Evolutionary conservation across 1,284 basidiomycete species (phyloP).

Genomic region (Nidula niveotomentosa): DNA sequence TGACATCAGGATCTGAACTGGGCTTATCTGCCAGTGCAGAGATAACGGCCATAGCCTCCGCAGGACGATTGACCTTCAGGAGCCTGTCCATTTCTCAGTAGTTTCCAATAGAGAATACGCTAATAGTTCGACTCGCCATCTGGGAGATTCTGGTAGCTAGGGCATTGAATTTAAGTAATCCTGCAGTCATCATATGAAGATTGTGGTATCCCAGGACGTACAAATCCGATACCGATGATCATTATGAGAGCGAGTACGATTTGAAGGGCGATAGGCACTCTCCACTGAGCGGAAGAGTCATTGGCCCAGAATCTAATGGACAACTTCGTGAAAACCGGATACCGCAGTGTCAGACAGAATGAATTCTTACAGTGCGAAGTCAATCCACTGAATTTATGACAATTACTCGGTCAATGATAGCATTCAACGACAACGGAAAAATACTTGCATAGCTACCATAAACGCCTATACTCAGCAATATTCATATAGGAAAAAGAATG

Average conservation of each 20-base stretch:
- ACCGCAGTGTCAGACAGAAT: background rate
- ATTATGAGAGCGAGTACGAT: constrained; percentile 63
- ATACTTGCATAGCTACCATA: too few relatives aligned
- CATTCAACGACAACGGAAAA: too few relatives aligned
- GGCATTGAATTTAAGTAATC: background rate
- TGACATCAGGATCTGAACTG: constrained; percentile 48
- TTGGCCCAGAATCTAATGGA: constrained; percentile 45
- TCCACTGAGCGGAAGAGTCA: constrained; percentile 61
- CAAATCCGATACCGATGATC: constrained; percentile 53
- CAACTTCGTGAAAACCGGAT: background rate
- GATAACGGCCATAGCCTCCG: constrained; percentile 65
- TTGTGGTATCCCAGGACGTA: constrained; percentile 26
- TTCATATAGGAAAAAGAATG: too few relatives aligned
- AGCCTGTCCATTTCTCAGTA: constrained; percentile 33
- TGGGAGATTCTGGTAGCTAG: constrained; percentile 69
- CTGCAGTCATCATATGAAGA: background rate
- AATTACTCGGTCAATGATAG: too few relatives aligned
- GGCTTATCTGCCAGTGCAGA: constrained; percentile 60
- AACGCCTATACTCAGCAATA: too few relatives aligned
- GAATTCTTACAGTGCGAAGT: constrained; percentile 50
- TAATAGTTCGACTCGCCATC: constrained; percentile 36
- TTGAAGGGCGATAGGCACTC: constrained; percentile 71
- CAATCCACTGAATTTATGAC: constrained; percentile 47
- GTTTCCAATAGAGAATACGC: background rate
- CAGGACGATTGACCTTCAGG: constrained; percentile 56